Evolutionary conservation across 345 rosid genomes (phyloP).

Genomic region (Anastatica hierochuntica): DNA sequence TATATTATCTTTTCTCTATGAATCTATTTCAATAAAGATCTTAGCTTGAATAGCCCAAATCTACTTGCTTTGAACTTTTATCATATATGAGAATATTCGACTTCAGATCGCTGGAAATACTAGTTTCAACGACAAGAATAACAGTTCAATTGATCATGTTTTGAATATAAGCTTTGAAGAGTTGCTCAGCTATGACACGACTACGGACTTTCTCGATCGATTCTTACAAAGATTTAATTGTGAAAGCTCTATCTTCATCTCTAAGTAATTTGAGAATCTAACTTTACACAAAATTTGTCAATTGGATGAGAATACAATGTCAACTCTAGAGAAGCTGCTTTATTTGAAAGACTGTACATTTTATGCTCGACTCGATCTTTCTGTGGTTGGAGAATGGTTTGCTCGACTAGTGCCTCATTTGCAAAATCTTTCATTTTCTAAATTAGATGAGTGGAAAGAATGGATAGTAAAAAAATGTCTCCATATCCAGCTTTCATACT

Average conservation of each 20-base stretch:
- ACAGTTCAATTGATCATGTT: neutral
- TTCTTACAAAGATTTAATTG: neutral
- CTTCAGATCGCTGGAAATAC: neutral
- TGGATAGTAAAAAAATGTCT: neutral
- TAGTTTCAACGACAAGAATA: neutral
- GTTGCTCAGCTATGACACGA: neutral
- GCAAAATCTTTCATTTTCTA: rapidly evolving
- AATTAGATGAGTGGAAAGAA: neutral
- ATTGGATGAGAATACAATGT: neutral
- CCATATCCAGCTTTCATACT: neutral
- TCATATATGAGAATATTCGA: neutral
- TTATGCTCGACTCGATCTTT: neutral
- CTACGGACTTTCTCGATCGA: too few relatives aligned
- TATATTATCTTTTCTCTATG: too few relatives aligned
- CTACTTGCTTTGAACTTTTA: too few relatives aligned
- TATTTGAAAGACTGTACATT: too few relatives aligned
- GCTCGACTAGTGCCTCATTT: neutral
- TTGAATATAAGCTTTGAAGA: slow-evolving; percentile 5
- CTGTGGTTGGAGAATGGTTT: neutral
- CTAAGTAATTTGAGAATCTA: too few relatives aligned
- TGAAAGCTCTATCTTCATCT: too few relatives aligned
- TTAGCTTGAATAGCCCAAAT: too few relatives aligned
- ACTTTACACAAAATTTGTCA: too few relatives aligned
- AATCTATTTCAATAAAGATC: too few relatives aligned
- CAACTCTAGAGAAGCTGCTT: neutral